These are phyloP conservation scores for Rosellinia necatrix DNA, from an alignment of 2,329 filamentous ascomycete species.

Conservation along the genomic window DNA sequence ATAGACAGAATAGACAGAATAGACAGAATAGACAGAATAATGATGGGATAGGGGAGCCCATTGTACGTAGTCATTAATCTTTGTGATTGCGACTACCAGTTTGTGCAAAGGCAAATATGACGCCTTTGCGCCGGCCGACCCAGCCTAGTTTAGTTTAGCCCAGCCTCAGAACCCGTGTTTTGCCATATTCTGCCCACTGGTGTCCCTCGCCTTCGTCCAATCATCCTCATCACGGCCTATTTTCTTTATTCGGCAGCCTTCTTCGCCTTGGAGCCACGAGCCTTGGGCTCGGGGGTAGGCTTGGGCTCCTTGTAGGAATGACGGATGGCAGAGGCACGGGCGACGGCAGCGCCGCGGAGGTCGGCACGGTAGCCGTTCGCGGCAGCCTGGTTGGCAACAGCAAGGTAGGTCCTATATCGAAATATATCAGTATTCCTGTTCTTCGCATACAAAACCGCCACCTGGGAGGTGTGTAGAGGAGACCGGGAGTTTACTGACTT, in stretches of 20 bases:
- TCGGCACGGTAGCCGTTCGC: constrained; percentile 85
- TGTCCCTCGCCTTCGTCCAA: constrained; percentile 21
- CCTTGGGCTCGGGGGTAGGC: constrained; percentile 73
- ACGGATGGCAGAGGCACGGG: constrained; percentile 86
- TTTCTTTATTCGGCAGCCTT: constrained; percentile 63
- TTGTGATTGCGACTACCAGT: constrained; percentile 34
- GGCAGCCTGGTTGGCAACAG: constrained; percentile 79
- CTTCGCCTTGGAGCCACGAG: constrained; percentile 78
- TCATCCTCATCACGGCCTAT: constrained; percentile 8
- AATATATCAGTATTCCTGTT: constrained; percentile 11
- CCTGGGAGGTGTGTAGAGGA: background rate
- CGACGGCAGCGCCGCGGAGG: constrained; percentile 76
- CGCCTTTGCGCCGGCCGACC: constrained; percentile 30
- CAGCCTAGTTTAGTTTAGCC: constrained; percentile 26
- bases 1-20: background rate
- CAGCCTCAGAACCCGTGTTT: constrained; percentile 23
- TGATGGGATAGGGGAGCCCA: background rate
- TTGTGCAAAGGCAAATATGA: constrained; percentile 28
- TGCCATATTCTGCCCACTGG: constrained; percentile 22
- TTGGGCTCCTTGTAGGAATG: constrained; percentile 79
- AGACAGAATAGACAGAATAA: background rate
- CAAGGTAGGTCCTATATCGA: constrained; percentile 77
- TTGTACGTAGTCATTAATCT: constrained; percentile 24
- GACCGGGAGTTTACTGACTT: constrained; percentile 64
- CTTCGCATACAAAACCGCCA: background rate